Evolutionary conservation across 768 basidiomycete species (phyloP).

Genomic region (Strobilomyces dryophilus): DNA sequence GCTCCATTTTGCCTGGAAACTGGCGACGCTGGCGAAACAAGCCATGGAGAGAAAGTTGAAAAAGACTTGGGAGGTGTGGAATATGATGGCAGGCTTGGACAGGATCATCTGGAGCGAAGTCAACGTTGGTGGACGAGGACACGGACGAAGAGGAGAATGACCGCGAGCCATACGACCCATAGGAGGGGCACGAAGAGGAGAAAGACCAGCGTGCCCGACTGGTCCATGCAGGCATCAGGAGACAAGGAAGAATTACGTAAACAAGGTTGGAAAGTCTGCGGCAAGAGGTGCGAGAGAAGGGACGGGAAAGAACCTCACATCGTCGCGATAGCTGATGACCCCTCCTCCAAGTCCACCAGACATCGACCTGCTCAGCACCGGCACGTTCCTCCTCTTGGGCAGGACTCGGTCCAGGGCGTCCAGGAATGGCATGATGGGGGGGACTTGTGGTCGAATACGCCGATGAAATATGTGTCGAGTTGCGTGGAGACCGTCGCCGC

Average conservation of each 20-base stretch:
- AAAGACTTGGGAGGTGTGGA: conserved; percentile 76
- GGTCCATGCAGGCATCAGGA: conserved; percentile 34
- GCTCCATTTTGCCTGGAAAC: conserved; percentile 81
- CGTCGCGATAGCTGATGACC: conserved; percentile 61
- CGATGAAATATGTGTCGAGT: no score
- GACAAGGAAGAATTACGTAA: conserved; percentile 31
- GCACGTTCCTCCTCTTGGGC: conserved; percentile 15
- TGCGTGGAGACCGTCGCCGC: not conserved
- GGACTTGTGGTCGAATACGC: not conserved
- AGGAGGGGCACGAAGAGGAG: conserved; percentile 63
- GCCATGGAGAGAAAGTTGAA: conserved; percentile 92
- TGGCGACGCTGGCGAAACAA: conserved; percentile 85
- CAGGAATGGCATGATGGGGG: conserved; percentile 24
- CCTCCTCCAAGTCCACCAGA: conserved; percentile 59
- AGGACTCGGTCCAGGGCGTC: conserved; percentile 30
- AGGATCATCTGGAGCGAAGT: conserved; percentile 68
- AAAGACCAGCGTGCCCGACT: conserved; percentile 51
- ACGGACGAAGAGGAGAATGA: conserved; percentile 30
- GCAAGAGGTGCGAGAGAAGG: conserved; percentile 7
- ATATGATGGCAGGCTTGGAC: conserved; percentile 76
- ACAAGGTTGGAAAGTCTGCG: conserved; percentile 12
- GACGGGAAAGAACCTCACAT: conserved; percentile 47
- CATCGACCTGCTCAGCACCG: conserved; percentile 31
- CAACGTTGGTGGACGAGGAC: conserved; percentile 5
- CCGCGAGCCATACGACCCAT: conserved; percentile 70